Percentiles rank a stretch among this genome's conserved stretches.
These are phyloP conservation scores for Pseudocercospora fuligena DNA, from an alignment of 2,329 filamentous ascomycete species.

Conservation along the genomic window DNA sequence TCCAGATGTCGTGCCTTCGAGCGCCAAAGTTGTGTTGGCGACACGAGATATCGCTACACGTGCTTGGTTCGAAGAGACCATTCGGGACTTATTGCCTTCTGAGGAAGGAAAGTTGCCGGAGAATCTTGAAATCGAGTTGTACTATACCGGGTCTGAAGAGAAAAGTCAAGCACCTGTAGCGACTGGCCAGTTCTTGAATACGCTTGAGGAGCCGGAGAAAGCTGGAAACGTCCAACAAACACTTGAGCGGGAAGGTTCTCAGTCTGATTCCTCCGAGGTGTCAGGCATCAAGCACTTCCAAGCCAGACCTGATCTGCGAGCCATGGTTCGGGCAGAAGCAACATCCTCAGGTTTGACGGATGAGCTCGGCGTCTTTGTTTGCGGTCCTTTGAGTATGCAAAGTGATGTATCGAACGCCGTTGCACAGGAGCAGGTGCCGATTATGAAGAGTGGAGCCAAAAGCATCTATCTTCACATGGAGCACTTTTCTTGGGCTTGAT, in stretches of 20 bases:
- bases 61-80: conserved; percentile 42
- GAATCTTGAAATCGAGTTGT: conserved; percentile 24
- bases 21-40: conserved; percentile 36
- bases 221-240: conserved; percentile 3
- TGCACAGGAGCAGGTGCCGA: conserved; percentile 47
- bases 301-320: conserved; percentile 44
- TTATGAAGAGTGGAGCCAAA: conserved; percentile 39
- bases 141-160: conserved; percentile 28
- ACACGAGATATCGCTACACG: conserved; percentile 43
- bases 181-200: conserved; percentile 22
- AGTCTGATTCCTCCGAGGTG: conserved; percentile 4
- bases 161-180: conserved; percentile 6
- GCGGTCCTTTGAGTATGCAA: conserved; percentile 53
- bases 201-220: conserved; percentile 25
- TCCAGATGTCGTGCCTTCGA: not conserved
- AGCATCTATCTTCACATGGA: conserved; percentile 55
- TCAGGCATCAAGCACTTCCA: conserved; percentile 19
- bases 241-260: conserved; percentile 3
- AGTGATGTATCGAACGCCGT: conserved; percentile 55
- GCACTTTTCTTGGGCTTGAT: conserved; percentile 50
- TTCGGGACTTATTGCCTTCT: conserved; percentile 38
- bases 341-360: conserved; percentile 13
- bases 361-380: conserved; percentile 46
- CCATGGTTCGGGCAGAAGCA: conserved; percentile 33
- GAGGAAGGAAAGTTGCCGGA: conserved; percentile 18